Evolutionary conservation across 148 eudicot genomes (phyloP), one percentile per base, ranked within the genome.

Genomic region (Camellia granthamiana): DNA sequence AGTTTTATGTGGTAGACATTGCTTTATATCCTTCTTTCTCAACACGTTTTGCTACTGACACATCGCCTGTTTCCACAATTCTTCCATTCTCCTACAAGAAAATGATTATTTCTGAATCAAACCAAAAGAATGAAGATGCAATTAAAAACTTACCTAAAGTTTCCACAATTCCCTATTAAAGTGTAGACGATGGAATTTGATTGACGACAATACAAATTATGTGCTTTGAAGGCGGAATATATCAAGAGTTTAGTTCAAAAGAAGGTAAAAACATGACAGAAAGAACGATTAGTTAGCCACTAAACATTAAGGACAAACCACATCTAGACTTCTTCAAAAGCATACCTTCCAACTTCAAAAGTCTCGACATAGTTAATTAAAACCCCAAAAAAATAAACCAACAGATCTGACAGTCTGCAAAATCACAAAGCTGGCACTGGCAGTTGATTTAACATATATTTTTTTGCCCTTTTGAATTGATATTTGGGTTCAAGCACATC

Each of bases 21-120:
- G 84, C 91, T 80, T 91, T 93, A 85, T 97, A 97, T 42, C 99
- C 99, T 90, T 87, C 95, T 84, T 89, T 91, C 85, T 97, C 99
- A 55, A 97, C 87, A 77, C 83, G 80, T 84, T 86, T 78, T n/a
- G 97, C 99, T 47, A 94, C 84, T 15, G 99, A 92, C 19, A 81
- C 87, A 74, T 92, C 98, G 76, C 99, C 99, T 1, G 98, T 97
- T 88, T 85, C 92, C 77, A 92, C 89, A 77, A 97, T 94, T 86
- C 86, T 92, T 71, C 99, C 99, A 76, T 90, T 85, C 78, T 94
- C 97, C 99, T 97, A 83, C 23, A 87, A 81, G 41, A 7, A 30
- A 19, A 69, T 44, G 7, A 46, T 72, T 7, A 0, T 42, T 63
- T 72, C 5, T 15, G 23, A 15, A 51, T 3, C n/a, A 10, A 62